phyloP scores from a whole-genome alignment of 805 yeast genomes.

The Lipomyces sp. region DNA sequence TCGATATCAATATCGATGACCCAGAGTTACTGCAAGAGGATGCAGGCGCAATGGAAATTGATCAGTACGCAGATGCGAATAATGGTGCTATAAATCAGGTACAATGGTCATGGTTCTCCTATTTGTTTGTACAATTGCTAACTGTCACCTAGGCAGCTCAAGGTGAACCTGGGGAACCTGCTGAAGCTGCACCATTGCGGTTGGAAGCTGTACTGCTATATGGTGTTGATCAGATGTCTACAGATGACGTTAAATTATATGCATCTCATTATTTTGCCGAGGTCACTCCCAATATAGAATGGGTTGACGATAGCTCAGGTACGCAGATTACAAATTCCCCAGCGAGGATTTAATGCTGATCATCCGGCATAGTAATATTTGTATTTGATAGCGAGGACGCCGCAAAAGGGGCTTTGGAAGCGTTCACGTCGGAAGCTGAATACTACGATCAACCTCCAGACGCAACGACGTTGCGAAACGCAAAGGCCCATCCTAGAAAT shows the following conservation, averaged over 20 bases:
- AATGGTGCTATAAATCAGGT: neutral
- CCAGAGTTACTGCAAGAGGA: conserved; percentile 5
- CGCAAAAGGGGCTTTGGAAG: conserved; percentile 35
- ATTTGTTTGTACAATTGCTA: conserved; percentile 4
- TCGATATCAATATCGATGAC: conserved; percentile 18
- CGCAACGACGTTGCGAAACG: conserved; percentile 27
- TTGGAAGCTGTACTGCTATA: conserved; percentile 55
- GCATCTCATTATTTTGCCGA: conserved; percentile 54
- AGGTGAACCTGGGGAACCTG: neutral
- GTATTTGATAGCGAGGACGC: conserved; percentile 48
- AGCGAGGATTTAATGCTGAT: neutral
- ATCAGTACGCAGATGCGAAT: conserved; percentile 5
- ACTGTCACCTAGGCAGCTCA: neutral
- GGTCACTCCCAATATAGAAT: conserved; percentile 49
- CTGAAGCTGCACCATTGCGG: conserved; percentile 39
- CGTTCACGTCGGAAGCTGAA: conserved; percentile 39
- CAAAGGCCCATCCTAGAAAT: conserved; percentile 47
- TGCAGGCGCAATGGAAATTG: conserved; percentile 17
- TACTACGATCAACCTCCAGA: conserved; percentile 35
- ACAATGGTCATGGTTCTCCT: neutral
- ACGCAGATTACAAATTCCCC: neutral
- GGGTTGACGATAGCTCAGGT: conserved; percentile 63
- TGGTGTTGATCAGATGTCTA: conserved; percentile 66
- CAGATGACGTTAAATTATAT: conserved; percentile 59
- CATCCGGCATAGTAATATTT: conserved; percentile 48